A percentile compares a stretch with the other conserved stretches of the same genome.
Evolutionary conservation across 495 filamentous ascomycete genomes (phyloP).

Genomic region (Xylaria telfairii): DNA sequence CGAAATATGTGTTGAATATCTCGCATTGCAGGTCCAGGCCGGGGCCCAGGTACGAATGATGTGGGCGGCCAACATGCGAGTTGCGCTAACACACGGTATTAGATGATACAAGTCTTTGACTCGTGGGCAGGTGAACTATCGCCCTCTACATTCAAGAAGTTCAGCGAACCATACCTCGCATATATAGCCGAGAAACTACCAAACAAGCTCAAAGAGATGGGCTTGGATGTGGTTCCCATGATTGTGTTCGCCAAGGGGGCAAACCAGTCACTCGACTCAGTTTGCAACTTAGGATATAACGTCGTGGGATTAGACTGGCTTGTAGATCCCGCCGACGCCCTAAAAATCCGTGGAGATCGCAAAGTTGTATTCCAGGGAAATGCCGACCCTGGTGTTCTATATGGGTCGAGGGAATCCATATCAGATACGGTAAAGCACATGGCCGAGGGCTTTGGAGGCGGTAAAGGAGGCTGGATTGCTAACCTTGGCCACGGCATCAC

Average conservation of each 20-base stretch:
- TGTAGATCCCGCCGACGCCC: constrained; percentile 84
- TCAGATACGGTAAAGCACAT: constrained; percentile 79
- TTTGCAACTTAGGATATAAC: constrained; percentile 88
- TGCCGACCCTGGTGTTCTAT: constrained; percentile 91
- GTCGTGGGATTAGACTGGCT: constrained; percentile 95
- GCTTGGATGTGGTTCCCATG: constrained; percentile 86
- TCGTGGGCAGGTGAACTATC: constrained; percentile 97
- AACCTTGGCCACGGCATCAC: constrained; percentile 95
- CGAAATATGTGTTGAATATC: constrained; percentile 89
- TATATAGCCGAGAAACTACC: constrained; percentile 84
- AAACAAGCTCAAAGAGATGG: constrained; percentile 69
- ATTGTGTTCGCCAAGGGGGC: constrained; percentile 99
- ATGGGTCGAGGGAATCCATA: constrained; percentile 81
- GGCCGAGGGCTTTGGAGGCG: constrained; percentile 77
- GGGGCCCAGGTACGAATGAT: constrained; percentile 72
- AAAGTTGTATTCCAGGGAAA: constrained; percentile 86
- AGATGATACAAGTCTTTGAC: constrained; percentile 97
- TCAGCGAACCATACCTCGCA: constrained; percentile 83
- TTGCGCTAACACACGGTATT: constrained; percentile 9
- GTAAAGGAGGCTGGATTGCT: constrained; percentile 72
- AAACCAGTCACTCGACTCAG: constrained; percentile 91
- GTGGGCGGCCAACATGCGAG: not conserved
- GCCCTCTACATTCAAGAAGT: constrained; percentile 78
- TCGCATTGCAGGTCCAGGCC: constrained; percentile 88
- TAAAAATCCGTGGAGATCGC: constrained; percentile 74